Evolutionary conservation across 257 asterid species (phyloP).

Genomic region (Gentiana macrophylla): DNA sequence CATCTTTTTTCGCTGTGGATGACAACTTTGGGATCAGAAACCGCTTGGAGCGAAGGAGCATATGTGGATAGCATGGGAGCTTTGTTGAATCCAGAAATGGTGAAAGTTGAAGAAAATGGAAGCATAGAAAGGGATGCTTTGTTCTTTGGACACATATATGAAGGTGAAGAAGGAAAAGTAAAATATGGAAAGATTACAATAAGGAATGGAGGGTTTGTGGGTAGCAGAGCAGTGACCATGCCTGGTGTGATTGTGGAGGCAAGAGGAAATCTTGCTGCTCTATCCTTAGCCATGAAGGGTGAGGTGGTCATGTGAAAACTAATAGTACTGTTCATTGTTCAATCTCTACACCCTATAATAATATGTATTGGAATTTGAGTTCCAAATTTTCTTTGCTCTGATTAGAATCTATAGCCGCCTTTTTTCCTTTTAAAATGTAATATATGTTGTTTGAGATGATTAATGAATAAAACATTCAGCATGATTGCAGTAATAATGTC

Average conservation of each 20-base stretch:
- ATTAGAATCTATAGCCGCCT: no score
- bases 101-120: constrained; percentile 33
- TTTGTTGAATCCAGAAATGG: constrained; percentile 47
- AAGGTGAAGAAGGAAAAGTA: constrained; percentile 56
- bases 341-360: no score
- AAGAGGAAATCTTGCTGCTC: constrained; percentile 37
- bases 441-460: no score
- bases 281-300: constrained; percentile 58
- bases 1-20: constrained; percentile 46
- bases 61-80: constrained; percentile 54
- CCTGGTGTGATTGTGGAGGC: constrained; percentile 45
- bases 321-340: no score
- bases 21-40: constrained; percentile 47
- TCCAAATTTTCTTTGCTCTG: no score
- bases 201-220: constrained; percentile 38
- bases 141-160: constrained; percentile 63
- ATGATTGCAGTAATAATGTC: no score
- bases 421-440: no score
- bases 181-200: constrained; percentile 51
- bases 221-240: constrained; percentile 57
- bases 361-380: no score
- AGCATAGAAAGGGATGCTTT: constrained; percentile 41
- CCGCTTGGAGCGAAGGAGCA: constrained; percentile 34
- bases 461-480: no score
- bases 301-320: constrained; percentile 33